Percentiles rank a stretch among this genome's conserved stretches.
Conservation (phyloP, 225 moss, liverwort and hornwort genomes). For the Antitrichia curtipendula region DNA sequence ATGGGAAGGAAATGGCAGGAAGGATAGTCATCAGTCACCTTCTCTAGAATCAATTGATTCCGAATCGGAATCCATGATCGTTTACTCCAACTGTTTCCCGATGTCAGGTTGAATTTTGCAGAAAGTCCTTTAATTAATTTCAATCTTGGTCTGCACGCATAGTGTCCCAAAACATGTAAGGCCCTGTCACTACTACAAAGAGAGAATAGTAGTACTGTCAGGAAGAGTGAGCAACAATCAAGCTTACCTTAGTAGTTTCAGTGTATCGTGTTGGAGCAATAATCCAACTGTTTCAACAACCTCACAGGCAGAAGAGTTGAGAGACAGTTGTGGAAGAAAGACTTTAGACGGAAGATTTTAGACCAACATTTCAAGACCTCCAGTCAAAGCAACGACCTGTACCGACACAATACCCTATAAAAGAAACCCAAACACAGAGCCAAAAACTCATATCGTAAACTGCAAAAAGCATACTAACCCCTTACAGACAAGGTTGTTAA, state of each 20-base stretch:
- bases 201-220: neutral
- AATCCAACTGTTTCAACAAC: neutral
- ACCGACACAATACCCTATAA: neutral
- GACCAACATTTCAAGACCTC: neutral
- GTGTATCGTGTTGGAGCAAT: neutral
- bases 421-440: neutral
- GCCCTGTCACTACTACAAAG: neutral
- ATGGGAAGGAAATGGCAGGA: neutral
- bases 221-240: neutral
- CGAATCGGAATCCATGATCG: slow-evolving; percentile 7
- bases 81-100: neutral
- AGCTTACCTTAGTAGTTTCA: neutral
- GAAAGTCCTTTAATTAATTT: neutral
- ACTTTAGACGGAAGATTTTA: neutral
- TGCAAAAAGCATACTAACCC: neutral
- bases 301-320: neutral
- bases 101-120: neutral
- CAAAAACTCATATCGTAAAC: neutral
- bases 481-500: neutral
- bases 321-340: no score
- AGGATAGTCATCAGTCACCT: neutral
- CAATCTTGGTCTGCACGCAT: neutral
- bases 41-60: slow-evolving; percentile 29
- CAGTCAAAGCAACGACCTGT: neutral
- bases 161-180: neutral